Percentiles rank a stretch among this genome's conserved stretches.
phyloP scores from a whole-genome alignment of 2,329 filamentous ascomycete species.

The Neoascochyta sp. region DNA sequence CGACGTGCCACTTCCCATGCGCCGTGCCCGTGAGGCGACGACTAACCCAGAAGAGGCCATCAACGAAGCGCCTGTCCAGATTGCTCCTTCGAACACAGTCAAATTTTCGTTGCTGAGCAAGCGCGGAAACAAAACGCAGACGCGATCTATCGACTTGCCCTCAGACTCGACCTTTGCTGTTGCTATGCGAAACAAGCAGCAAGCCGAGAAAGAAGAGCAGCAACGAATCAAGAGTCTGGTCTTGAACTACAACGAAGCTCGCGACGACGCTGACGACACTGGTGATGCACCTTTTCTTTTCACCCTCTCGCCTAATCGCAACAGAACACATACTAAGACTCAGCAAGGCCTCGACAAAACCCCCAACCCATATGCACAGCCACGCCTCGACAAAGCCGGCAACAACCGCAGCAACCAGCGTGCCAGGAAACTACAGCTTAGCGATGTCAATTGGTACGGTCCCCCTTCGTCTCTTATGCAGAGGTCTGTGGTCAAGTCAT shows the following conservation, averaged over 20 bases:
- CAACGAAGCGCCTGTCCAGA: conserved; percentile 39
- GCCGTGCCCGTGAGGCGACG: conserved; percentile 59
- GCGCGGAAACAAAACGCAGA: conserved; percentile 93
- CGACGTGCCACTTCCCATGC: conserved; percentile 95
- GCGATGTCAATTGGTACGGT: conserved; percentile 93
- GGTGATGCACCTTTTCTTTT: conserved; percentile 57
- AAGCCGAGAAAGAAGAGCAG: conserved; percentile 92
- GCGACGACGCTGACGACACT: conserved; percentile 70
- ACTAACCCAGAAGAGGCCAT: conserved; percentile 41
- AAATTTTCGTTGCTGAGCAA: conserved; percentile 95
- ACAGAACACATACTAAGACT: conserved; percentile 47
- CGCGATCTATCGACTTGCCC: conserved; percentile 82
- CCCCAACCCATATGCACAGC: conserved; percentile 43
- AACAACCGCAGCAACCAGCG: conserved; percentile 72
- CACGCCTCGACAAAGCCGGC: conserved; percentile 54
- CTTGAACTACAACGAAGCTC: conserved; percentile 82
- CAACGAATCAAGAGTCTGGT: conserved; percentile 98
- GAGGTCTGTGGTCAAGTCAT: conserved; percentile 7
- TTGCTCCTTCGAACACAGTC: conserved; percentile 62
- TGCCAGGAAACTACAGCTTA: conserved; percentile 85
- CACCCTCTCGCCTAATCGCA: conserved; percentile 43
- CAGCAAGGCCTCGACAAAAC: conserved; percentile 41
- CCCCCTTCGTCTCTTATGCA: conserved; percentile 19
- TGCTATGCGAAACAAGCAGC: conserved; percentile 92
- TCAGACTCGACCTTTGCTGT: conserved; percentile 92